Evolutionary conservation across 2,329 filamentous ascomycete genomes (phyloP).

Genomic region (Rhynchosporium secalis): DNA sequence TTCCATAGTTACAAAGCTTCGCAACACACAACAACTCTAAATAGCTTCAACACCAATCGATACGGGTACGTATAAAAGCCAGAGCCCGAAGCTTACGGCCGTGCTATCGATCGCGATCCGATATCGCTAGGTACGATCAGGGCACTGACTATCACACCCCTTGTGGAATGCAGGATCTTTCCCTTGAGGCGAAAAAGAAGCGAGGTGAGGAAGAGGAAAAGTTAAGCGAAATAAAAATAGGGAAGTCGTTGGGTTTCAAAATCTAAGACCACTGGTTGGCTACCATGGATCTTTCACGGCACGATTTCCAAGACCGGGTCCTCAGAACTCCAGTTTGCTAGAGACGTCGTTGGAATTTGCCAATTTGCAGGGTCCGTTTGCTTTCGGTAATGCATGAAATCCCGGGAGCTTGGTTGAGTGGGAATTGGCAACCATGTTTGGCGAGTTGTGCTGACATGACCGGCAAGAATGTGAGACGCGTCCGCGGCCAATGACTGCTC

Average conservation of each 20-base stretch:
- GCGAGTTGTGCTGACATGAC: background rate
- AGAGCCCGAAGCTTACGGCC: background rate
- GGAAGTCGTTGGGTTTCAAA: background rate
- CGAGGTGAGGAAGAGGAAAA: background rate
- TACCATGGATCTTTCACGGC: background rate
- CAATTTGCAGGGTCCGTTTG: background rate
- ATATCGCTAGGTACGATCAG: background rate
- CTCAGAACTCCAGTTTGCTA: background rate
- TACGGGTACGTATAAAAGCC: background rate
- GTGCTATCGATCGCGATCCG: background rate
- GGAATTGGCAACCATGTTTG: background rate
- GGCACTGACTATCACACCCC: background rate
- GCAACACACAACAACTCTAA: background rate
- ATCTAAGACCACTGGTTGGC: background rate
- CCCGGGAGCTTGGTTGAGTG: constrained; percentile 10
- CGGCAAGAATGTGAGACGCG: background rate
- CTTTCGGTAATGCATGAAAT: constrained; percentile 8
- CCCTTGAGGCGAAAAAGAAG: background rate
- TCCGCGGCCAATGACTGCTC: background rate
- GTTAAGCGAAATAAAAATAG: background rate
- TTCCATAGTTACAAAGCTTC: background rate
- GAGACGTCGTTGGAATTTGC: background rate
- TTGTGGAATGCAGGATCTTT: background rate
- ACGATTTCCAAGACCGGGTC: background rate
- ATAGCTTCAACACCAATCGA: background rate